Base-by-base conservation (phyloP, 106 monocot species). In the Dendrobium nobile region DNA sequence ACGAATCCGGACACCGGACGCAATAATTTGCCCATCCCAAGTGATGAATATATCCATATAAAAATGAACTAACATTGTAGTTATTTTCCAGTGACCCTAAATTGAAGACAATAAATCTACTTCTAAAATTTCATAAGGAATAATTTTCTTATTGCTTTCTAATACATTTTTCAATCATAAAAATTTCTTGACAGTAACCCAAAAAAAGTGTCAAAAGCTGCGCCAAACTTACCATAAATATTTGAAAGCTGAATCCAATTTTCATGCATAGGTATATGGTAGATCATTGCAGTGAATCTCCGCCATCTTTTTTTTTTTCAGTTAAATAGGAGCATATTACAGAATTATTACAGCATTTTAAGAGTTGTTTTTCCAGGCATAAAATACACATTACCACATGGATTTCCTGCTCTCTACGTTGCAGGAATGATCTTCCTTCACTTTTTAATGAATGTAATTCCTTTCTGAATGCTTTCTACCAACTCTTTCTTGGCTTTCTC, bases 401-500 rank as follows among this genome's bases (percentile, higher is more conserved):
- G 20, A 61, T 61, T 24, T 22, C 4, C 7, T 61, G 20, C 40
- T 5, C 33, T 51, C 51, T 51, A 51, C 20, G 44, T 43, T 43
- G 19, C 16, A 74, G 4, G 40, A 19, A 74, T 74, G 26, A 47
- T 26, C 0, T 41, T 73, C 37, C 74, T 10, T 74, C 43, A 74
- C 74, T 89, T 91, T 18, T 55, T 87, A 37, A 92, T 87, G 82
- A 92, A 92, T 24, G 85, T 75, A 78, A 92, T 80, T 16, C 92
- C 92, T 87, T 92, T 92, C 5, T 85, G 45, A 77, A 92, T 92
- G 73, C 92, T 92, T 13, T 82, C 86, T 40, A 86, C 82, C 54
- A 96, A 80, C 77, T 96, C 96, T 78, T 88, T 88, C 86, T 93
- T 91, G 15, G 96, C 96, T 85, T 96, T 96, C 83, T 93, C 93